Conservation (phyloP, 2,329 filamentous ascomycete species). For the Zymoseptoria pseudotritici region DNA sequence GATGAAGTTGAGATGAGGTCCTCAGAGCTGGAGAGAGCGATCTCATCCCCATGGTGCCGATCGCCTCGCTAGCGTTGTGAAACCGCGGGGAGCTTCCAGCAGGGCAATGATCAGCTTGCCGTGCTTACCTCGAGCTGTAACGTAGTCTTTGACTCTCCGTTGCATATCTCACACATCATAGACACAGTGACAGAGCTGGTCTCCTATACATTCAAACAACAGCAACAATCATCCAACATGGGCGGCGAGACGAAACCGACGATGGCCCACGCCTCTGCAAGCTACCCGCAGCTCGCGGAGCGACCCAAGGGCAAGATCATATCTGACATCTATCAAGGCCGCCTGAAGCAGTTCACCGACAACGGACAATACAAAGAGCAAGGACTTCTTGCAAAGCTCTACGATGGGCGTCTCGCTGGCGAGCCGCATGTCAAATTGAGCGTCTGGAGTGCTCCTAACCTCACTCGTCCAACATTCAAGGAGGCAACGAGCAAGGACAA, state of each 20-base stretch:
- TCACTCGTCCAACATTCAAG: conserved; percentile 74
- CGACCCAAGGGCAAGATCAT: conserved; percentile 69
- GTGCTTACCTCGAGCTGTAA: neutral
- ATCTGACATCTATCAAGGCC: conserved; percentile 73
- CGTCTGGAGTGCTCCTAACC: conserved; percentile 58
- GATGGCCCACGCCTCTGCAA: conserved; percentile 17
- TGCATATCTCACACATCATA: neutral
- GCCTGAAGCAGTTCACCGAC: conserved; percentile 73
- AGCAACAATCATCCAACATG: conserved; percentile 22
- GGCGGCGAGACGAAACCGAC: conserved; percentile 31
- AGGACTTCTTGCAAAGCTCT: conserved; percentile 56
- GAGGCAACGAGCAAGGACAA: conserved; percentile 62
- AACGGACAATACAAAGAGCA: conserved; percentile 53
- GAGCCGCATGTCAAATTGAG: conserved; percentile 72
- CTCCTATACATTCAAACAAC: neutral
- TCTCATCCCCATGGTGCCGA: neutral
- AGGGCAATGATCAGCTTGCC: neutral
- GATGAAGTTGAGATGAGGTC: neutral
- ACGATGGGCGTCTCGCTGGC: conserved; percentile 61
- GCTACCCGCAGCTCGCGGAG: conserved; percentile 44
- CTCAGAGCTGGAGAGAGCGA: too few species aligned
- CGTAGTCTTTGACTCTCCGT: neutral
- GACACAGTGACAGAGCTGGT: neutral
- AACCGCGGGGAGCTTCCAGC: neutral
- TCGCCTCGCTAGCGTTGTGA: neutral